phyloP scores from a whole-genome alignment of 2,329 filamentous ascomycete species.

The Diaporthe helianthi region DNA sequence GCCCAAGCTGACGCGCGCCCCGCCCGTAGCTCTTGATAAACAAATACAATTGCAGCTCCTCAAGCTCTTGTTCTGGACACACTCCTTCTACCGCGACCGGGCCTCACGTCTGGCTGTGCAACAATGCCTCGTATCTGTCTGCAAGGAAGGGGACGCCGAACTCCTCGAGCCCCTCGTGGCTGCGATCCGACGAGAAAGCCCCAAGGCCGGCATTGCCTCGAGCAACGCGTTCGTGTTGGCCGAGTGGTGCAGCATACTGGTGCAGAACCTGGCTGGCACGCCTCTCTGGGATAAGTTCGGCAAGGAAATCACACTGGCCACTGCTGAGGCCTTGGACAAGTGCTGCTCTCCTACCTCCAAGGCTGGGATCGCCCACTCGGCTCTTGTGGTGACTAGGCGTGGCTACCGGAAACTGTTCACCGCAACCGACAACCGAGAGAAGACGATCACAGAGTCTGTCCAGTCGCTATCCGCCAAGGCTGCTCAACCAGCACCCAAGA shows the following conservation, averaged over 20 bases:
- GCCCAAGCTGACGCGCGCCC: slow-evolving; percentile 29
- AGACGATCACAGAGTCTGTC: slow-evolving; percentile 69
- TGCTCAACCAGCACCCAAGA: slow-evolving; percentile 67
- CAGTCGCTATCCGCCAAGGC: slow-evolving; percentile 73
- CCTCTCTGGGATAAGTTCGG: slow-evolving; percentile 70
- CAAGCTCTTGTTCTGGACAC: slow-evolving; percentile 82
- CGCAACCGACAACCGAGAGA: slow-evolving; percentile 61
- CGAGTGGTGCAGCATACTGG: slow-evolving; percentile 85
- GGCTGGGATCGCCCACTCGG: slow-evolving; percentile 72
- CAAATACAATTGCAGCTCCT: slow-evolving; percentile 64
- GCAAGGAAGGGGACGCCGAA: slow-evolving; percentile 61
- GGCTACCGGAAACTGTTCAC: slow-evolving; percentile 79
- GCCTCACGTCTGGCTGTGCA: slow-evolving; percentile 84
- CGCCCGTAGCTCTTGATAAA: slow-evolving; percentile 53
- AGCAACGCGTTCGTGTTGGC: slow-evolving; percentile 86
- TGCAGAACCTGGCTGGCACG: slow-evolving; percentile 72
- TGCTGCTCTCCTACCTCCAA: slow-evolving; percentile 73
- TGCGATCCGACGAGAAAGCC: slow-evolving; percentile 73
- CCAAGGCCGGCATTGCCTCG: slow-evolving; percentile 78
- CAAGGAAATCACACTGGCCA: slow-evolving; percentile 69
- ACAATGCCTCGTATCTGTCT: slow-evolving; percentile 74
- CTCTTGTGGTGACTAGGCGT: slow-evolving; percentile 78
- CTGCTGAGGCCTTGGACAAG: slow-evolving; percentile 78
- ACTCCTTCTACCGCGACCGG: slow-evolving; percentile 86
- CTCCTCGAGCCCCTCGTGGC: slow-evolving; percentile 70